These are phyloP conservation scores for Citrus unshiu DNA, from an alignment of 345 rosid species.

Conservation along the genomic window DNA sequence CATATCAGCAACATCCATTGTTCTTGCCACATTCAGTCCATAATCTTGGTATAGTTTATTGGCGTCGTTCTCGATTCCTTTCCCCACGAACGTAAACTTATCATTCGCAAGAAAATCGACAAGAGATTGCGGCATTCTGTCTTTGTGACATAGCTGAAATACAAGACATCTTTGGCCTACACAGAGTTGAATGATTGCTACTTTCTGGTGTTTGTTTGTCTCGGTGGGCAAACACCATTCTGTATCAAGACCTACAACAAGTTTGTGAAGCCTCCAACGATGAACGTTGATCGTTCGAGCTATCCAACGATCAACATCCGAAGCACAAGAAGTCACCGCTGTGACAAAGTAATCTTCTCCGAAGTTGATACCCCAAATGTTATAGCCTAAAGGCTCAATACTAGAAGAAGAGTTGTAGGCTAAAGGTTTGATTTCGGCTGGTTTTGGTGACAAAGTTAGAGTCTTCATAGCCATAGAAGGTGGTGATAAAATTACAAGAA, in stretches of 20 bases:
- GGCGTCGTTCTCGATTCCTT: neutral
- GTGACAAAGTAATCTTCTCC: neutral
- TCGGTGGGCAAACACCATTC: too few relatives aligned
- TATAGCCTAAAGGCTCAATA: neutral
- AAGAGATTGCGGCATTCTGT: neutral
- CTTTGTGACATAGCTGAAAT: neutral
- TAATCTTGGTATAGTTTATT: neutral
- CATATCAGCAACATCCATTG: neutral
- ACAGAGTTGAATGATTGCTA: conserved; percentile 2
- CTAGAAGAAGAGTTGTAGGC: neutral
- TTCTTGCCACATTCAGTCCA: neutral
- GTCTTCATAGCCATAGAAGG: too few relatives aligned
- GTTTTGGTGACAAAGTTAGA: too few relatives aligned
- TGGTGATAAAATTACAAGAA: too few relatives aligned
- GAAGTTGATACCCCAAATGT: neutral
- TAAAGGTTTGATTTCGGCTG: neutral
- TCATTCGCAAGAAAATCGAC: neutral
- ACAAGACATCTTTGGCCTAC: neutral
- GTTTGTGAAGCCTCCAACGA: neutral
- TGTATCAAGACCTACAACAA: too few relatives aligned
- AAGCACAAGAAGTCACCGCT: neutral
- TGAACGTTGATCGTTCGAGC: neutral
- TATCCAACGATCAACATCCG: neutral
- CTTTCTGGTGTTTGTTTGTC: neutral
- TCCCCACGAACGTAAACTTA: neutral